Evolutionary conservation across 345 rosid species (phyloP).

Genomic region (Schrenkiella parvula): DNA sequence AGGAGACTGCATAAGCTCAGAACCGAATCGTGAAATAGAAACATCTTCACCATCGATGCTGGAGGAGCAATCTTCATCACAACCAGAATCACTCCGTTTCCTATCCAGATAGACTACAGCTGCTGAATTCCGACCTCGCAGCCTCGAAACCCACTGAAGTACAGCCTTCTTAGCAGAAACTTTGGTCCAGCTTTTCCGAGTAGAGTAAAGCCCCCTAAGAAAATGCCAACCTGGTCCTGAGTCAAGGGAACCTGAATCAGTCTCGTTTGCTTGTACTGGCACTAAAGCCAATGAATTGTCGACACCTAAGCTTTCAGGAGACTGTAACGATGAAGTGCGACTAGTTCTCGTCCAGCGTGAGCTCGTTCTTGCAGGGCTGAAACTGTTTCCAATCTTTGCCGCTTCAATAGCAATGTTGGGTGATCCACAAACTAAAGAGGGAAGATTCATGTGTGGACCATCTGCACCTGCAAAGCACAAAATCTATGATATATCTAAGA

Average conservation of each 20-base stretch:
- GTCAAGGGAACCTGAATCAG: slow-evolving; percentile 20
- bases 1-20: slow-evolving; percentile 35
- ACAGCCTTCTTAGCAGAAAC: slow-evolving; percentile 45
- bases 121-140: slow-evolving; percentile 54
- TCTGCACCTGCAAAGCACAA: slow-evolving; percentile 18
- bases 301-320: slow-evolving; percentile 23
- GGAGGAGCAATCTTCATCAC: slow-evolving; percentile 33
- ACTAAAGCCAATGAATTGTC: slow-evolving; percentile 58
- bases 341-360: slow-evolving; percentile 34
- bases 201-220: slow-evolving; percentile 43
- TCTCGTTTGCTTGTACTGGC: slow-evolving; percentile 37
- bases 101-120: slow-evolving; percentile 62
- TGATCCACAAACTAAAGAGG: slow-evolving; percentile 35
- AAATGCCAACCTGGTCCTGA: slow-evolving; percentile 60
- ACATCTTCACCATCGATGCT: slow-evolving; percentile 51
- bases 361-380: slow-evolving; percentile 29
- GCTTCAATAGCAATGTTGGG: slow-evolving; percentile 27
- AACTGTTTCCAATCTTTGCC: slow-evolving; percentile 20
- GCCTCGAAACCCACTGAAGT: slow-evolving; percentile 43
- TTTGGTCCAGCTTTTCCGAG: slow-evolving; percentile 36
- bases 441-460: slow-evolving; percentile 17
- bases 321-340: slow-evolving; percentile 15
- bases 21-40: slow-evolving; percentile 48
- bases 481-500: background rate
- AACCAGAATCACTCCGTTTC: slow-evolving; percentile 38